Conservation (phyloP, 306 rosid species). For the Inga oerstediana region DNA sequence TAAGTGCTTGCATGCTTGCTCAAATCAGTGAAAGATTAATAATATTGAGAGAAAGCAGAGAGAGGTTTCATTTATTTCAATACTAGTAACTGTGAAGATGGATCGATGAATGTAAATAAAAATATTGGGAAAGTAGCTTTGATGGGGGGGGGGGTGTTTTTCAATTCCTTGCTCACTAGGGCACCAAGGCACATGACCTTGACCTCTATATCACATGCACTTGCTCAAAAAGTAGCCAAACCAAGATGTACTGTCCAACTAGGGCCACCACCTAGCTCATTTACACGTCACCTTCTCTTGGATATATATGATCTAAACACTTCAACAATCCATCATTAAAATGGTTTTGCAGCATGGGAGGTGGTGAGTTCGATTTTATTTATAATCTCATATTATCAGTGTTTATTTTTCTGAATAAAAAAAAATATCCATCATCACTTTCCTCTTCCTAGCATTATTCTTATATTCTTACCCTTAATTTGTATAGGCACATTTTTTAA, state of each 20-base stretch:
- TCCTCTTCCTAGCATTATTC: background rate
- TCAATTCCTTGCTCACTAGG: constrained; percentile 18
- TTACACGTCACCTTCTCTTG: constrained; percentile 20
- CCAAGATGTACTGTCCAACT: background rate
- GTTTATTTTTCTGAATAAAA: too few relatives aligned
- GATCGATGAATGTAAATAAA: background rate
- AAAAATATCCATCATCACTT: too few relatives aligned
- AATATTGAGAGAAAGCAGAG: background rate
- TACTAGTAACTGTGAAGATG: background rate
- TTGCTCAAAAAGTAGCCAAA: constrained; percentile 9
- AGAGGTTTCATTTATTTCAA: background rate
- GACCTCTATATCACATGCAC: constrained; percentile 27
- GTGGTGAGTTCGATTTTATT: too few relatives aligned
- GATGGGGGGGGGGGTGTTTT: background rate
- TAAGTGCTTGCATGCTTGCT: background rate
- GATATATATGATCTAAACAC: background rate
- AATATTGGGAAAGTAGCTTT: background rate
- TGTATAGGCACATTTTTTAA: background rate
- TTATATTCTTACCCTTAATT: too few relatives aligned
- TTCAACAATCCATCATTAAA: background rate
- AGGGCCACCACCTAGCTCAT: background rate
- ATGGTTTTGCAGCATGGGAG: too few relatives aligned
- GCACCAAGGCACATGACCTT: constrained; percentile 19
- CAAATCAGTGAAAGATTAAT: background rate
- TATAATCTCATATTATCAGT: too few relatives aligned